A percentile compares a stretch with the other conserved stretches of the same genome.
Evolutionary conservation across 345 rosid genomes (phyloP).

Genomic region (Brassica juncea): DNA sequence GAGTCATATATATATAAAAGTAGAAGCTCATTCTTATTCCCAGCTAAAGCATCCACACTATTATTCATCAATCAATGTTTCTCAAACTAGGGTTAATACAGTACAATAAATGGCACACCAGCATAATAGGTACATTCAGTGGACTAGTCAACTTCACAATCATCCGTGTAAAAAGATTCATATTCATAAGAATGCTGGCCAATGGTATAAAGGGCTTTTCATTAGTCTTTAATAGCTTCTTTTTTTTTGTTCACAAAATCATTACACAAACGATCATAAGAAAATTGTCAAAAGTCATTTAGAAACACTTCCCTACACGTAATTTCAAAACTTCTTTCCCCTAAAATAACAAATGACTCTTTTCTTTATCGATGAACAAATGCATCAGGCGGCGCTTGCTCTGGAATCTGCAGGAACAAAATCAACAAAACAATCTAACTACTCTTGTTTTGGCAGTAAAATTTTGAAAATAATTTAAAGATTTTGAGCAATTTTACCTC

Average conservation of each 20-base stretch:
- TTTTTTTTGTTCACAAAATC: background rate
- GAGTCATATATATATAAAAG: conserved; percentile 31
- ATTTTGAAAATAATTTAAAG: background rate
- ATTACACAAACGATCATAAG: background rate
- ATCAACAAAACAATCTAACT: background rate
- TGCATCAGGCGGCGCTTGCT: conserved; percentile 38
- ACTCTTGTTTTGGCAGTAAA: background rate
- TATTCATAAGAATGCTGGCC: too few species aligned
- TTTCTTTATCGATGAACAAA: conserved; percentile 17
- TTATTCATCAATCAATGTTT: conserved; percentile 13
- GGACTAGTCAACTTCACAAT: too few species aligned
- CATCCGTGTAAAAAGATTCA: too few species aligned
- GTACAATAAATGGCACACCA: background rate
- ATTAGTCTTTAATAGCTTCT: background rate
- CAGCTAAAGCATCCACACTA: conserved; percentile 10
- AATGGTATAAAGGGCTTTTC: too few species aligned
- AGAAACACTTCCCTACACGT: conserved; percentile 13
- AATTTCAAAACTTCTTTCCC: conserved; percentile 11
- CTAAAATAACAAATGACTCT: background rate
- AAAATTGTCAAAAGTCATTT: background rate
- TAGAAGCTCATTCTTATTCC: conserved; percentile 27
- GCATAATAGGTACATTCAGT: background rate
- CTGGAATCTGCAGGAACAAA: conserved; percentile 37
- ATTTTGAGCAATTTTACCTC: conserved; percentile 56
- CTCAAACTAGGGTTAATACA: conserved; percentile 26